Base-by-base conservation (phyloP, 1,139 yeast genomes). In the Geotrichum siamense region DNA sequence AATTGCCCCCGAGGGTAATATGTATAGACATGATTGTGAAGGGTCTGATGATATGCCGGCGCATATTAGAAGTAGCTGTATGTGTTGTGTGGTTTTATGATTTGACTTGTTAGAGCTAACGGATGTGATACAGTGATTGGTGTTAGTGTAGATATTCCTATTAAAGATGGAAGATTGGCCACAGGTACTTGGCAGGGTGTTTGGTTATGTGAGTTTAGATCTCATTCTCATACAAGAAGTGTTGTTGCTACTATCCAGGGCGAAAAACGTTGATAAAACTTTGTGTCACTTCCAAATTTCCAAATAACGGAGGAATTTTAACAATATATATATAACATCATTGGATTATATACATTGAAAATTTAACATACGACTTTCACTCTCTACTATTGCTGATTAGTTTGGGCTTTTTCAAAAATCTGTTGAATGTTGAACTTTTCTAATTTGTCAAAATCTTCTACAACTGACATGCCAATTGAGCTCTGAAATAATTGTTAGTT, bases 151-250 rank as follows among this genome's bases (percentile, higher is more conserved):
- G 68, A 74, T 12, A 75, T 83, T 39, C 94, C 94, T 1, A 82
- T 83, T 43, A 59, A 71, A 15, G 74, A 82, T 53, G 94, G 94
- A 0, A 61, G 68, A 38, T 64, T 83, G 48, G 82, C 80, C 1
- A 69, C 79, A 0, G 94, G 94, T 2, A 82, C 91, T 1, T 83
- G 94, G 94, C 94, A 83, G 58, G 94, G 93, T 0, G 72, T 83
- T 38, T 82, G 82, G 68, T 66, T 81, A 40, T 70, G 83, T 55
- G 94, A 83, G 60, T 83, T 83, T 62, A 70, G 94, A 55, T 70
- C 70, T 38, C 72, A 75, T 59, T 65, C 68, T 53, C 91, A 82
- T 56, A 63, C 79, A 10, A 70, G 94, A 55, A 72, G 72, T 47
- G 65, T 82, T 23, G 78, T 83, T 12, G 89, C 86, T 15, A 83